Conservation (phyloP, 192 early-diverging fungal genomes). For the Paraglomus brasilianum region DNA sequence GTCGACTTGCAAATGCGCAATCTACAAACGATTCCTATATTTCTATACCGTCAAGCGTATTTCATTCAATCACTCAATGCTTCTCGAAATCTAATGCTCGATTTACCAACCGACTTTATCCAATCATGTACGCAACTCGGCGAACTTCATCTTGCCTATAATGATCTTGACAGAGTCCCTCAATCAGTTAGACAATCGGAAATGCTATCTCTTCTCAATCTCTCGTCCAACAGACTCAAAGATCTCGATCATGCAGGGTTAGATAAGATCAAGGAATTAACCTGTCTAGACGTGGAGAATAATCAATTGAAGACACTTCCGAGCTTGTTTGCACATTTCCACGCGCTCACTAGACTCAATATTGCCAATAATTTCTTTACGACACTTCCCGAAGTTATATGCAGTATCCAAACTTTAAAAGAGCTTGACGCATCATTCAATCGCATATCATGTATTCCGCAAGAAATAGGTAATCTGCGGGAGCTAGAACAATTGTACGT, state of each 20-base stretch:
- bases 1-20: slow-evolving; percentile 73
- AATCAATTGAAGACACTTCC: slow-evolving; percentile 77
- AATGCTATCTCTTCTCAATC: slow-evolving; percentile 70
- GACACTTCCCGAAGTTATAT: slow-evolving; percentile 65
- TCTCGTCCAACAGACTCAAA: slow-evolving; percentile 74
- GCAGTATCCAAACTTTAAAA: slow-evolving; percentile 55
- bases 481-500: slow-evolving; percentile 60
- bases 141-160: slow-evolving; percentile 68
- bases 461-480: slow-evolving; percentile 64
- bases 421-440: slow-evolving; percentile 83
- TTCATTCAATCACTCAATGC: slow-evolving; percentile 78
- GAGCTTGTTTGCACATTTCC: slow-evolving; percentile 56
- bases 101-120: slow-evolving; percentile 80
- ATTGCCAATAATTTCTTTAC: slow-evolving; percentile 81
- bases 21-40: slow-evolving; percentile 77
- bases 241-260: slow-evolving; percentile 66
- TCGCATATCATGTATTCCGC: slow-evolving; percentile 71
- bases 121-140: slow-evolving; percentile 68
- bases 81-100: slow-evolving; percentile 77
- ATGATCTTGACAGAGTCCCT: slow-evolving; percentile 68
- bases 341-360: slow-evolving; percentile 60
- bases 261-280: slow-evolving; percentile 56
- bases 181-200: slow-evolving; percentile 60
- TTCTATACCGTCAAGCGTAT: slow-evolving; percentile 68
- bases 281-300: slow-evolving; percentile 63